Base-by-base conservation (phyloP, 1,284 basidiomycete species). In the Sporisorium scitamineum region DNA sequence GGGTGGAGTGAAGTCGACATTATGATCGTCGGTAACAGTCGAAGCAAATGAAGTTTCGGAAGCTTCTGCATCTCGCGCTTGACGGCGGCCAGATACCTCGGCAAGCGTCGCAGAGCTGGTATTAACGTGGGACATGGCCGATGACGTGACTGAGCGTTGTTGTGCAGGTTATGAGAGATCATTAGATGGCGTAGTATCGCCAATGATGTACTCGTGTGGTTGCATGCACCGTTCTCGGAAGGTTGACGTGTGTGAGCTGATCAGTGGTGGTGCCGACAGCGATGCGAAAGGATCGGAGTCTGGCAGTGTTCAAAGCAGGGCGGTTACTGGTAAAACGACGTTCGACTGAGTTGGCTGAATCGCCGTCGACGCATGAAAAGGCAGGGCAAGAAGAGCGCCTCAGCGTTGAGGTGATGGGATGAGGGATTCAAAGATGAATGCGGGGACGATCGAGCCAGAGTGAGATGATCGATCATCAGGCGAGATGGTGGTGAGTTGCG, bases 41-140 rank as follows among this genome's bases (percentile, higher is more conserved):
- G 69, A 68, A 14, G 50, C 26, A 29, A 65, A 62, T 0, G 65
- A 68, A 42, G 63, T 26, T 6, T 71, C 69, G n/a, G 61, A 68
- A 18, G 50, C 34, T 37, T 56, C 39, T 13, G 44, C 27, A 20
- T 52, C 66, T 20, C 53, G 41, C 10, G 55, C 52, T 18, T 26
- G 31, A 27, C 47, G 51, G 11, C 34, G 24, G n/a, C 20, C 24
- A 5, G 22, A 27, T 20, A 51, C 54, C 8, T 48, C 51, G 45
- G 42, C 51, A 24, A 22, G 47, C 24, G 45, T 22, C 4, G 54
- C 59, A 48, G 31, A 18, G 39, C 44, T 34, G 10, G 50, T n/a
- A 26, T 53, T 51, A 59, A 61, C 29, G 32, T 45, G 50, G 9
- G 69, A 55, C 69, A 70, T 70, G 51, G 31, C 47, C 51, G 54